phyloP scores from a whole-genome alignment of 306 rosid species.

The Lathyrus aphaca region DNA sequence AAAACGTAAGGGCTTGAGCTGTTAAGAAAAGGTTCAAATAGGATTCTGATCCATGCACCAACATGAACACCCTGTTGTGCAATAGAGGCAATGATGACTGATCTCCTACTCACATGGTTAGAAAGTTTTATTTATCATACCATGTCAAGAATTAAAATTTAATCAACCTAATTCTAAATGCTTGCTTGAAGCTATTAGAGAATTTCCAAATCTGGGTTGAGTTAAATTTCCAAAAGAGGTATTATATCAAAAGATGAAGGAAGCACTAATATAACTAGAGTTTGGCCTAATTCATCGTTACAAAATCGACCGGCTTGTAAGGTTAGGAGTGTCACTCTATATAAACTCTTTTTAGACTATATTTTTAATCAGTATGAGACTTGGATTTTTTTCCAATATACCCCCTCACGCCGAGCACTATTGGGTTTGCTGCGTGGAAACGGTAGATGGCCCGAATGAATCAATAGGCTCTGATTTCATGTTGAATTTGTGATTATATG shows the following conservation, averaged over 20 bases:
- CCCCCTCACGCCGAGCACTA: too few species aligned
- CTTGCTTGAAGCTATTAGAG: constrained; percentile 12
- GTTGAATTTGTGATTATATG: too few species aligned
- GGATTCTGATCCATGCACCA: constrained; percentile 9
- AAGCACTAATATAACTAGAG: not conserved
- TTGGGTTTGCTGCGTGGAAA: too few species aligned
- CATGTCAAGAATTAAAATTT: constrained; percentile 1
- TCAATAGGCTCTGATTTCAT: too few species aligned
- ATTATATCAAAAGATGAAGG: constrained; percentile 5
- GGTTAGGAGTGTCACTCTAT: too few species aligned
- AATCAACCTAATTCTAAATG: constrained; percentile 9
- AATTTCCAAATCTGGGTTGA: constrained; percentile 14
- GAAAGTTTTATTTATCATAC: constrained; percentile 14
- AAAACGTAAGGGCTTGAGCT: not conserved
- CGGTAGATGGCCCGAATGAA: too few species aligned
- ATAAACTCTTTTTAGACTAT: too few species aligned
- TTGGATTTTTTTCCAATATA: too few species aligned
- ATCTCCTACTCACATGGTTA: not conserved
- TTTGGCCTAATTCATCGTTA: too few species aligned
- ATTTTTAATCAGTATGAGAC: too few species aligned
- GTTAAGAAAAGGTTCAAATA: not conserved
- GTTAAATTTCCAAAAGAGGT: not conserved
- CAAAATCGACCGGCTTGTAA: too few species aligned
- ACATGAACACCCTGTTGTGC: constrained; percentile 1
- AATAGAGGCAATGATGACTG: not conserved